phyloP scores from a whole-genome alignment of 2,329 filamentous ascomycete genomes.

The Verticillium nubilum region DNA sequence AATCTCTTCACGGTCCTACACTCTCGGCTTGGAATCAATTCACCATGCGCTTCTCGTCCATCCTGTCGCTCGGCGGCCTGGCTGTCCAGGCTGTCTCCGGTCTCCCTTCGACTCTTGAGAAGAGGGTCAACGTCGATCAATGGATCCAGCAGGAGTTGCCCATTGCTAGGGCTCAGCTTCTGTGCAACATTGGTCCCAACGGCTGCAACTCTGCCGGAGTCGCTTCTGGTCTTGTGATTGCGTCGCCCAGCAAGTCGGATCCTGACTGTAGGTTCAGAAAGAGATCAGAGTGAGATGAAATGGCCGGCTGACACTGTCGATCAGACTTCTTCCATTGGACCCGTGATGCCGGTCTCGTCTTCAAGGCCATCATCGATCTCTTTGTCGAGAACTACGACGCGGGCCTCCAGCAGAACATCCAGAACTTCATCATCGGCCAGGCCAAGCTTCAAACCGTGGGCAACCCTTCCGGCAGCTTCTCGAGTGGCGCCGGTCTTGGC shows the following conservation, averaged over 20 bases:
- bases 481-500: constrained; percentile 51
- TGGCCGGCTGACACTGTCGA: constrained; percentile 15
- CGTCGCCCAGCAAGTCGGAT: constrained; percentile 45
- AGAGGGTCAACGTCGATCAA: constrained; percentile 37
- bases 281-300: not conserved
- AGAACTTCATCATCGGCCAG: constrained; percentile 64
- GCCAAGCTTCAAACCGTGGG: constrained; percentile 59
- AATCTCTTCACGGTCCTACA: not conserved
- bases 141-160: constrained; percentile 48
- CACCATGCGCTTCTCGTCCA: constrained; percentile 42
- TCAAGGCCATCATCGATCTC: constrained; percentile 63
- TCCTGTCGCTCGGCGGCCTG: constrained; percentile 45
- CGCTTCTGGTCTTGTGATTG: constrained; percentile 47
- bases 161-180: constrained; percentile 43
- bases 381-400: constrained; percentile 55
- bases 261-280: constrained; percentile 46
- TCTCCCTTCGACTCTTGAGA: constrained; percentile 23
- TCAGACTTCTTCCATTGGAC: constrained; percentile 77
- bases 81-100: constrained; percentile 47
- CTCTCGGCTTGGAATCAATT: constrained; percentile 17
- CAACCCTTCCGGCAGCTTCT: constrained; percentile 61
- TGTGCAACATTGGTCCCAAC: constrained; percentile 54
- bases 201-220: constrained; percentile 45
- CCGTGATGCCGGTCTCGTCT: constrained; percentile 64
- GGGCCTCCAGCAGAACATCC: constrained; percentile 52